Percentiles rank a stretch among this genome's conserved stretches.
Conservation (phyloP, 495 filamentous ascomycete genomes). For the Diplogelasinospora grovesii region DNA sequence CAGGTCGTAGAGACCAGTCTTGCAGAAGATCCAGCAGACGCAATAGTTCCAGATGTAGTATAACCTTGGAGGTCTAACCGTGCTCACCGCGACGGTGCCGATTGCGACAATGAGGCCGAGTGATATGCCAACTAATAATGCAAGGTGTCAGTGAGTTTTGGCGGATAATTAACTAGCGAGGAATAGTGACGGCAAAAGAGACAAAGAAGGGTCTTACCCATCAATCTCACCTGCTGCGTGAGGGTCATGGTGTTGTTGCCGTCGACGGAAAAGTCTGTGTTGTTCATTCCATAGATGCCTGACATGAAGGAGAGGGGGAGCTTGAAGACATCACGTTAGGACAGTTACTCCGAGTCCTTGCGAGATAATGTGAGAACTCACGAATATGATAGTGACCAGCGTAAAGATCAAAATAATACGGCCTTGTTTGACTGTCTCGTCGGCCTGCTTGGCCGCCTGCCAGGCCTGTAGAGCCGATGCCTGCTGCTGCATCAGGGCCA, state of each 20-base stretch:
- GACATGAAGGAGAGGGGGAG: constrained; percentile 9
- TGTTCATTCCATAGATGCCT: constrained; percentile 8
- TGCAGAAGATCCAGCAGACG: too few species aligned
- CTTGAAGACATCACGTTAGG: background rate
- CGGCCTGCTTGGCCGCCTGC: constrained; percentile 49
- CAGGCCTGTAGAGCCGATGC: constrained; percentile 54
- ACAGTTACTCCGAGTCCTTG: background rate
- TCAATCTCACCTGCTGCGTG: background rate
- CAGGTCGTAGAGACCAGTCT: too few species aligned
- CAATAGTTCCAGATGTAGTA: too few species aligned
- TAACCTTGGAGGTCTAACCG: too few species aligned
- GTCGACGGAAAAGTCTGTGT: background rate
- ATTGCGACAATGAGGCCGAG: too few species aligned
- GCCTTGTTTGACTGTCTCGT: constrained; percentile 51
- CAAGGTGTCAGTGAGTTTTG: too few species aligned
- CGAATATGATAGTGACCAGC: constrained; percentile 53
- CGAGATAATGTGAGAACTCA: constrained; percentile 12
- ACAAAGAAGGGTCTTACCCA: too few species aligned
- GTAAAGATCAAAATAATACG: constrained; percentile 60
- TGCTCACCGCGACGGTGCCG: too few species aligned
- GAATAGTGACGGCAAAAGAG: too few species aligned
- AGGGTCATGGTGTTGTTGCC: background rate
- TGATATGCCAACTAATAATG: too few species aligned
- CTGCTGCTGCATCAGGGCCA: constrained; percentile 59
- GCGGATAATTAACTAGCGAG: too few species aligned